A percentile compares a stretch with the other conserved stretches of the same genome.
These are phyloP conservation scores for Rusavskia elegans DNA, from an alignment of 495 filamentous ascomycete genomes.

Conservation along the genomic window DNA sequence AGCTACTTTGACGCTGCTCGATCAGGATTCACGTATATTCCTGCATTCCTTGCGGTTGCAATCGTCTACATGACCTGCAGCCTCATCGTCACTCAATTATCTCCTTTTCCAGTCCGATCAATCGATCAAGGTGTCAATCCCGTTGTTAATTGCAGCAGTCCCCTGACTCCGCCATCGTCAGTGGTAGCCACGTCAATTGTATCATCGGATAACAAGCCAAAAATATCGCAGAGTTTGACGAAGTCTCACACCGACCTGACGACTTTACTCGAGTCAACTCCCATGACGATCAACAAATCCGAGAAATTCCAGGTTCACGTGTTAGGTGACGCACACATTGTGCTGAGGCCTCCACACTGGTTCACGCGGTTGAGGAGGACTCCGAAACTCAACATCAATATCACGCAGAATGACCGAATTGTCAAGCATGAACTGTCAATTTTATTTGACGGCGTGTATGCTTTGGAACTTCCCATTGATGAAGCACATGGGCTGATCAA, in stretches of 20 bases:
- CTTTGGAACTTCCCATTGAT: constrained; percentile 37
- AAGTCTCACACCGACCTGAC: constrained; percentile 16
- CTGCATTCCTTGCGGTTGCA: not conserved
- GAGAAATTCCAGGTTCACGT: constrained; percentile 43
- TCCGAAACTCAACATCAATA: constrained; percentile 33
- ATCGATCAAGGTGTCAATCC: not conserved
- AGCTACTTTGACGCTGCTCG: not conserved
- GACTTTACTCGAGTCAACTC: constrained; percentile 16
- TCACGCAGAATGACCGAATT: constrained; percentile 25
- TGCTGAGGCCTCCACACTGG: constrained; percentile 39
- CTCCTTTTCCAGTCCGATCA: not conserved
- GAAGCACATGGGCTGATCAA: constrained; percentile 43
- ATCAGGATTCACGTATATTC: not conserved
- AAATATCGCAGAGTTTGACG: not conserved
- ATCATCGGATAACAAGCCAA: not conserved
- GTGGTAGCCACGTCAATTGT: constrained; percentile 5
- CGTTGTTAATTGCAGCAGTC: not conserved
- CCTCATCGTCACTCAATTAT: not conserved
- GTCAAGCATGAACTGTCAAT: constrained; percentile 34
- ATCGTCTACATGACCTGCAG: not conserved
- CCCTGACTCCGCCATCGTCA: constrained; percentile 6
- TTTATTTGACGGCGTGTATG: constrained; percentile 43
- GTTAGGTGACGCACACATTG: constrained; percentile 43
- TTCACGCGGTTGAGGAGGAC: constrained; percentile 30
- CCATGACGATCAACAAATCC: constrained; percentile 19